Conservation (phyloP, 75 land plant genomes). For the Larix kaempferi region DNA sequence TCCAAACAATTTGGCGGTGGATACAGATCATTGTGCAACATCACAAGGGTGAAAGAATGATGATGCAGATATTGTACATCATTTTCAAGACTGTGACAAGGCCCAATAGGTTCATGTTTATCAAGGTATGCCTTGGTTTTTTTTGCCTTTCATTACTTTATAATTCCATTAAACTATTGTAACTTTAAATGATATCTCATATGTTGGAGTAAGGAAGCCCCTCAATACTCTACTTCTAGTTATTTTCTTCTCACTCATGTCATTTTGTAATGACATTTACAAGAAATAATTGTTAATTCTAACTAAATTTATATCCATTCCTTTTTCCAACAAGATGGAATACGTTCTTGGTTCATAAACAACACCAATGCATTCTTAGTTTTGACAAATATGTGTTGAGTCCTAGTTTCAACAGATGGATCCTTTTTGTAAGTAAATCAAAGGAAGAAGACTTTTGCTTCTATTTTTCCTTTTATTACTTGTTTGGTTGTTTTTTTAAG, state of each 20-base stretch:
- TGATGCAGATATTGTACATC: not conserved
- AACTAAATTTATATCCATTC: not conserved
- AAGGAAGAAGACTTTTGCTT: too few relatives aligned
- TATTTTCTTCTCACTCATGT: not conserved
- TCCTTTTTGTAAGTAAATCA: too few relatives aligned
- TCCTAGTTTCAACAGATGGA: too few relatives aligned
- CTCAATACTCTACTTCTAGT: too few relatives aligned
- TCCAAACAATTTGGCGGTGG: slow-evolving; percentile 3
- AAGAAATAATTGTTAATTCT: not conserved
- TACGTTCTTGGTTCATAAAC: not conserved
- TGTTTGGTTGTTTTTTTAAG: too few relatives aligned
- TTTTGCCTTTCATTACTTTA: not conserved
- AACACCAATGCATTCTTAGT: too few relatives aligned
- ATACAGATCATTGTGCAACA: not conserved
- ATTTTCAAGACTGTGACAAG: not conserved
- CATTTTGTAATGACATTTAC: not conserved
- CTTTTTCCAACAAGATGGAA: not conserved
- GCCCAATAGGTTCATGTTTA: not conserved
- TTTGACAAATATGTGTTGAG: too few relatives aligned
- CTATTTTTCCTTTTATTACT: too few relatives aligned
- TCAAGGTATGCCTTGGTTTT: slow-evolving; percentile 1
- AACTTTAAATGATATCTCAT: too few relatives aligned
- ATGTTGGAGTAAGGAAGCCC: too few relatives aligned
- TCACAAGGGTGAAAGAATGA: not conserved
- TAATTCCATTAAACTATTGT: not conserved